Percentiles rank a stretch among this genome's conserved stretches.
phyloP scores from a whole-genome alignment of 2,329 filamentous ascomycete species.

The Aureobasidium sp. region DNA sequence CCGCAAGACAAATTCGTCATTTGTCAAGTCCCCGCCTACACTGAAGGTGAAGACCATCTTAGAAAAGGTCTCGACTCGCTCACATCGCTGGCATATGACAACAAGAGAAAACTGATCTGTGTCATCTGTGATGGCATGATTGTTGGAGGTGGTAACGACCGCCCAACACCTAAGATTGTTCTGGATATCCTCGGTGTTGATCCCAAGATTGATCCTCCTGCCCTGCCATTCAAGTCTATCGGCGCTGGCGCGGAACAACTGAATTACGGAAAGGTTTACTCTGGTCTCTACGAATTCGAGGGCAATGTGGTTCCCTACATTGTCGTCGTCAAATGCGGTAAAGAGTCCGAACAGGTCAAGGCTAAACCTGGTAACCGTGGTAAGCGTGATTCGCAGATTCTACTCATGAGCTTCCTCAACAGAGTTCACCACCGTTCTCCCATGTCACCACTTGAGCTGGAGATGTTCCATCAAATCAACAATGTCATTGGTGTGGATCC shows the following conservation, averaged over 20 bases:
- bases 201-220: conserved; percentile 90
- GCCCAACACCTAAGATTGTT: conserved; percentile 94
- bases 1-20: conserved; percentile 99
- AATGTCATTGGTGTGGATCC: conserved; percentile 98
- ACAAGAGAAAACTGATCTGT: conserved; percentile 94
- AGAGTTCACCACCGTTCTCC: conserved; percentile 88
- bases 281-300: conserved; percentile 93
- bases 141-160: conserved; percentile 89
- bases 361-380: conserved; percentile 94
- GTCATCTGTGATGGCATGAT: conserved; percentile 98
- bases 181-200: conserved; percentile 95
- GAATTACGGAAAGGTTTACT: conserved; percentile 98
- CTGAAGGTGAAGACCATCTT: conserved; percentile 91
- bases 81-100: conserved; percentile 91
- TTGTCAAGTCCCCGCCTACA: conserved; percentile 95
- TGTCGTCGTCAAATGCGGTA: conserved; percentile 93
- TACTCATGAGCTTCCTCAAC: conserved; percentile 96
- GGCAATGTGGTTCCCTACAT: conserved; percentile 96
- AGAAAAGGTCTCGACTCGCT: conserved; percentile 90
- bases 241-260: conserved; percentile 84
- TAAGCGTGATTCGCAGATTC: conserved; percentile 94
- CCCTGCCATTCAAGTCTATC: conserved; percentile 88
- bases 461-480: conserved; percentile 99
- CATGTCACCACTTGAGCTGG: conserved; percentile 92
- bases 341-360: conserved; percentile 86